Evolutionary conservation across 2,329 filamentous ascomycete genomes (phyloP).

Genomic region (Paecilomyces sp.): DNA sequence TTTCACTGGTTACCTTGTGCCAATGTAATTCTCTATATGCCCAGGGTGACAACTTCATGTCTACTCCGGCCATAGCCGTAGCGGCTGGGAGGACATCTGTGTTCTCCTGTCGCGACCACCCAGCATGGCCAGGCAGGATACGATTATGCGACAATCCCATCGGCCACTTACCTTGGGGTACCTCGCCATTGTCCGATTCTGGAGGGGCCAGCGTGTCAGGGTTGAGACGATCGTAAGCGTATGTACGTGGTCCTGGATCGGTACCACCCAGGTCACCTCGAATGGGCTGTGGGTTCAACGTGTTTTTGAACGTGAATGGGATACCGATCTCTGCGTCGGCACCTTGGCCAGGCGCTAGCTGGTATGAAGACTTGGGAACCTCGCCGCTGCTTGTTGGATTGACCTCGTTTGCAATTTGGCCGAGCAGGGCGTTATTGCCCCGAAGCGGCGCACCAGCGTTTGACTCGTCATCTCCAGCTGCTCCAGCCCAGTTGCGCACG

Average conservation of each 20-base stretch:
- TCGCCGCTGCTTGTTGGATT: conserved; percentile 4
- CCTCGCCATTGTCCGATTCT: background rate
- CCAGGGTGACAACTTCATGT: conserved; percentile 45
- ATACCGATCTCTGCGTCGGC: conserved; percentile 6
- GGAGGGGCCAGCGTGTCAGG: conserved; percentile 7
- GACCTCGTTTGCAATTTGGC: conserved; percentile 6
- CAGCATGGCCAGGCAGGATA: conserved; percentile 31
- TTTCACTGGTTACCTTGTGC: conserved; percentile 6
- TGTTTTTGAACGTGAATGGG: conserved; percentile 5
- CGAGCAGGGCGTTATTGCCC: conserved; percentile 2
- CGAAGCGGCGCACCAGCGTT: conserved; percentile 2
- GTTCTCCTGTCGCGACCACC: conserved; percentile 46
- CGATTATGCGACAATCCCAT: conserved; percentile 41
- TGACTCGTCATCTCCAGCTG: conserved; percentile 1
- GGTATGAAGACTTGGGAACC: conserved; percentile 4
- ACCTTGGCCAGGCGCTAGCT: conserved; percentile 7
- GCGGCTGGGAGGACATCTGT: conserved; percentile 35
- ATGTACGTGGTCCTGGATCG: conserved; percentile 9
- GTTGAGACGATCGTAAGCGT: conserved; percentile 7
- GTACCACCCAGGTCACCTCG: conserved; percentile 7
- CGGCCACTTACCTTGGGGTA: conserved; percentile 39
- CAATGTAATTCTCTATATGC: conserved; percentile 54
- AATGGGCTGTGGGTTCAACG: conserved; percentile 7
- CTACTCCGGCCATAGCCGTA: conserved; percentile 44
- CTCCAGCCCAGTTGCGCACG: background rate